Evolutionary conservation across 768 basidiomycete species (phyloP).

Genomic region (Naganishia kalamii): DNA sequence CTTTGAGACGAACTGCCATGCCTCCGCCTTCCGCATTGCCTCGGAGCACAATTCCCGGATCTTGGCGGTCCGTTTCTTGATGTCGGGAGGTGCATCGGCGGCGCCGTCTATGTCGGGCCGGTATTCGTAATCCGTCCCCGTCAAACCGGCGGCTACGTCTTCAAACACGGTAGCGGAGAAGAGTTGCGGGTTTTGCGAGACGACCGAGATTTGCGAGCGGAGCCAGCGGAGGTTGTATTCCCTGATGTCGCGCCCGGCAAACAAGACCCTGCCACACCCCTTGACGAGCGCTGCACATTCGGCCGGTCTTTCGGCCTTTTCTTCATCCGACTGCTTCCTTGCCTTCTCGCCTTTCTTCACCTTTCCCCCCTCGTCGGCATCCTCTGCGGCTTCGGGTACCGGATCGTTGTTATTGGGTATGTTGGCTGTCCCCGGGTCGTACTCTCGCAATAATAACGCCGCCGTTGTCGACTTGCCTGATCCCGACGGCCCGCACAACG

Average conservation of each 20-base stretch:
- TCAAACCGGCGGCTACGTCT: slow-evolving; percentile 43
- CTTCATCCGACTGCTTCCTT: too few species aligned
- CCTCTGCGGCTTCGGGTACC: not conserved
- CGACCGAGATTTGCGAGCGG: slow-evolving; percentile 34
- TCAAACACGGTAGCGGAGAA: slow-evolving; percentile 40
- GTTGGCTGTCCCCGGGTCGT: slow-evolving; percentile 33
- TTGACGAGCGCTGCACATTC: not conserved
- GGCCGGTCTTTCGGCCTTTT: not conserved
- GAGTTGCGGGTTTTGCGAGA: slow-evolving; percentile 37
- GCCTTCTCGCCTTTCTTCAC: not conserved
- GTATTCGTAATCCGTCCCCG: slow-evolving; percentile 37
- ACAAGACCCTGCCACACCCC: slow-evolving; percentile 6
- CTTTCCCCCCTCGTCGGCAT: not conserved
- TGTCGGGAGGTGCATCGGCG: too few species aligned
- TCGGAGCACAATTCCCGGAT: slow-evolving; percentile 44
- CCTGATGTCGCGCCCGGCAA: slow-evolving; percentile 31
- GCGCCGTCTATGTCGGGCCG: slow-evolving; percentile 28
- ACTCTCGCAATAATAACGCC: slow-evolving; percentile 38
- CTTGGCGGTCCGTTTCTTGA: not conserved
- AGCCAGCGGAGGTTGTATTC: slow-evolving; percentile 36
- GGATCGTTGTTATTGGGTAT: slow-evolving; percentile 19
- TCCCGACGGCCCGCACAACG: slow-evolving; percentile 41
- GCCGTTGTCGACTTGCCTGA: slow-evolving; percentile 43
- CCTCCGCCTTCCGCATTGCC: slow-evolving; percentile 40
- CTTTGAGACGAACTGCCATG: slow-evolving; percentile 39